Percentiles rank a stretch among this genome's conserved stretches.
Evolutionary conservation across 2,329 filamentous ascomycete species (phyloP).

Genomic region (Colletotrichum navitas): DNA sequence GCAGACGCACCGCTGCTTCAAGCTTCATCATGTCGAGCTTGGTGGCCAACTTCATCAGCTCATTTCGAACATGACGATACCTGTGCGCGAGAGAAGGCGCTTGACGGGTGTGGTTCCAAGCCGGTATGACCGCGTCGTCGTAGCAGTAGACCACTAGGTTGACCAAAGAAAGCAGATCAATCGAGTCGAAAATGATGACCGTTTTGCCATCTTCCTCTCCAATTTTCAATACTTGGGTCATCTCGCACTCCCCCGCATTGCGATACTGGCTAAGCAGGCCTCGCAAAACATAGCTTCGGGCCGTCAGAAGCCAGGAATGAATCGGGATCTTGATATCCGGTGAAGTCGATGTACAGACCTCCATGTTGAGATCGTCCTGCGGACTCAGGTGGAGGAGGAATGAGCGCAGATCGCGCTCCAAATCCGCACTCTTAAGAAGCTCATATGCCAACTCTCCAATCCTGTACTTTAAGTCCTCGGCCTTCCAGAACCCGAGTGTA

Average conservation of each 20-base stretch:
- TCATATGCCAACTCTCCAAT: conserved; percentile 64
- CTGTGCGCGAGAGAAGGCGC: conserved; percentile 75
- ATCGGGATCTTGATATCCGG: conserved; percentile 82
- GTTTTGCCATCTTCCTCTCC: conserved; percentile 63
- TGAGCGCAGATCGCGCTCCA: conserved; percentile 71
- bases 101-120: conserved; percentile 84
- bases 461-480: conserved; percentile 63
- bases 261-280: conserved; percentile 70
- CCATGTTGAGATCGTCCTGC: conserved; percentile 57
- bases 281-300: conserved; percentile 78
- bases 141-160: conserved; percentile 87
- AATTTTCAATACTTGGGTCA: conserved; percentile 72
- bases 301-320: conserved; percentile 84
- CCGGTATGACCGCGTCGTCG: conserved; percentile 82
- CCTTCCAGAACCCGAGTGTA: conserved; percentile 57
- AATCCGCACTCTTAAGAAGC: conserved; percentile 71
- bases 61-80: conserved; percentile 83
- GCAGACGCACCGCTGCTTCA: conserved; percentile 82
- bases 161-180: conserved; percentile 83
- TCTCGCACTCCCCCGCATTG: conserved; percentile 64
- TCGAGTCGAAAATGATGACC: conserved; percentile 72
- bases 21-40: conserved; percentile 77
- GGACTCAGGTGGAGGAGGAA: conserved; percentile 62
- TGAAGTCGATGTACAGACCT: conserved; percentile 67
- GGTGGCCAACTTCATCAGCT: conserved; percentile 88